Evolutionary conservation across 345 rosid genomes (phyloP), one percentile per base, ranked within the genome.

Genomic region (Bruguiera parviflora): DNA sequence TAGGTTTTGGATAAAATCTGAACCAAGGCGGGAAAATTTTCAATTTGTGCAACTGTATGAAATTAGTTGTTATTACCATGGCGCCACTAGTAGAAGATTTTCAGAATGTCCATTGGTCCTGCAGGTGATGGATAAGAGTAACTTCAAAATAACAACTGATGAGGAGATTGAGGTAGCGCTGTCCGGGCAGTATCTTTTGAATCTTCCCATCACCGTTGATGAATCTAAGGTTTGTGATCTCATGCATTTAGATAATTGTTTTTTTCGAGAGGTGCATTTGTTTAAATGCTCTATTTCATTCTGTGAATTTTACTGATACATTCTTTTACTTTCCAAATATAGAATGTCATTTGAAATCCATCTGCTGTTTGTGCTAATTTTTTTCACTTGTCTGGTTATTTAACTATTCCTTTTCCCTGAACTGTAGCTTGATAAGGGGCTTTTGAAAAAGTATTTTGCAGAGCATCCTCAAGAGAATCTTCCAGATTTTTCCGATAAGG

Each of bases 51-150:
- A 15, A 43, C 19, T 43, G 5, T 43, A 43, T 0, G 16, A 13
- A 13, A 56, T 56, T 56, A 56, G 13, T 27, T 56, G 28, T 11
- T 0, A 43, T 43, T 43, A 43, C 49, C 3, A 15, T 43, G 49
- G 18, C 7, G 22, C 31, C 18, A 32, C 64, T 47, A 13, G 43
- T 53, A 47, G 47, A 22, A 13, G 20, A 22, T 46, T 58, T 51
- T 65, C 27, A 13, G 58, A 75, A 8, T 56, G 29, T 29, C 6
- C 49, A 49, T 47, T 20, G 49, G 58, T 27, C 59, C 4, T 66
- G 53, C 79, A 86, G 91, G 92, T 94, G 68, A 91, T 94, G 96
- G 86, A 87, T n/a, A 94, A 91, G 86, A 94, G 98, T 81, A 94
- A 94, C 75, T 94, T 94, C 73, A 94, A 91, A 76, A 71, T 89